Evolutionary conservation across 139 green algal species (phyloP), one percentile per base, ranked within the genome.

Genomic region (Closterium sp.): DNA sequence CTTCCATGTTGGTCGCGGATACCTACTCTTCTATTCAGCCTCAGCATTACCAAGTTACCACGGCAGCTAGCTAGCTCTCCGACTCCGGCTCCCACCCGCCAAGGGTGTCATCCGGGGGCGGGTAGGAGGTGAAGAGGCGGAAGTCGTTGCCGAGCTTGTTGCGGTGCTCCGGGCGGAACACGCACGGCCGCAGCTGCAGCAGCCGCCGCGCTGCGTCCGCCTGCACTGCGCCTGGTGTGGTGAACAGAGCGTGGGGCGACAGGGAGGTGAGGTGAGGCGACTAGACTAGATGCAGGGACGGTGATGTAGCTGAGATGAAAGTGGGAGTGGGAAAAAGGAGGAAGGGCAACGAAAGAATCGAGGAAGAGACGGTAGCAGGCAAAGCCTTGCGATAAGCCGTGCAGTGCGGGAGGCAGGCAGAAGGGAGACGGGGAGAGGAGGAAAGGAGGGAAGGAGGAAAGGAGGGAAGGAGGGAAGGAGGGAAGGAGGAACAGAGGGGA

Each of bases 101-200:
- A 32, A 86, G 30, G 81, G 81, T 86, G 81, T 4, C 12, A 83
- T n/a, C n/a, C 64, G 81, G 81, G 1, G 87, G 33, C n/a, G 88
- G 81, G 21, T 86, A 95, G 33, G 87, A 92, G 35, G 94, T 94
- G 90, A 93, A 95, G 33, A 93, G 12, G 25, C 66, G 23, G 85
- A 95, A 95, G 32, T 95, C 94, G 84, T 95, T 95, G 86, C 93
- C 94, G 19, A 95, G 94, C 94, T 95, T 95, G 66, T 89, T 90
- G 23, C 34, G 89, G 43, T 95, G 94, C 89, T 95, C 33, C 10
- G 94, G 94, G 12, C 90, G 90, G 33, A 95, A 95, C 4, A 19
- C 36, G 34, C 36, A 89, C 16, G 94, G 92, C 84, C 86, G 88
- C 33, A 92, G 30, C 25, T 87, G 38, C 81, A 95, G 85, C 33